Percentiles rank a stretch among this genome's conserved stretches.
phyloP scores from a whole-genome alignment of 2,329 filamentous ascomycete species.

The Macroventuria anomochaeta region DNA sequence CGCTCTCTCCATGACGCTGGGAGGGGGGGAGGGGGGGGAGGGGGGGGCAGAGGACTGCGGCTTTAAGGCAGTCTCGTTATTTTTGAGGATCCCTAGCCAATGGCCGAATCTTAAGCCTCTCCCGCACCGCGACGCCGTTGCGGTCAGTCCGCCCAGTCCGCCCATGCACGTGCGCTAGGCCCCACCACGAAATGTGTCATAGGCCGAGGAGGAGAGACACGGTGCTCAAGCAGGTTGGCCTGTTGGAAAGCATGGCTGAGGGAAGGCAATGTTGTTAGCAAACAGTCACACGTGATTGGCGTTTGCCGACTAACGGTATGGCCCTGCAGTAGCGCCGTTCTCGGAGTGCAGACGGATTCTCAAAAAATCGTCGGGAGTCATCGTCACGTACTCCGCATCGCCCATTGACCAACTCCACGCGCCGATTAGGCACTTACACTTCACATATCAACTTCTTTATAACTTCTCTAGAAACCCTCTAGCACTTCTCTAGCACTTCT shows the following conservation, averaged over 20 bases:
- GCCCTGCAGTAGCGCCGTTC: conserved; percentile 34
- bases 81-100: conserved; percentile 23
- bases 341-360: conserved; percentile 16
- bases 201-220: too few relatives aligned
- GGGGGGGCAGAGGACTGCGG: conserved; percentile 5
- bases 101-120: conserved; percentile 3
- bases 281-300: too few relatives aligned
- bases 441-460: too few relatives aligned
- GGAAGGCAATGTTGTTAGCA: too few relatives aligned
- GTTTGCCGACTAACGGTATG: too few relatives aligned
- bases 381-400: conserved; percentile 22
- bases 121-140: conserved; percentile 7
- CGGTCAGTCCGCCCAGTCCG: conserved; percentile 27
- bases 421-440: too few relatives aligned
- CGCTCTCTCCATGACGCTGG: conserved; percentile 11
- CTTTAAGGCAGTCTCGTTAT: conserved; percentile 15
- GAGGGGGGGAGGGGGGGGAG: too few relatives aligned
- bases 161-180: conserved; percentile 33
- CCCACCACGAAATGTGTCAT: conserved; percentile 11
- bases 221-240: conserved; percentile 5
- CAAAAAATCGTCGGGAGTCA: conserved; percentile 30
- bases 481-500: too few relatives aligned
- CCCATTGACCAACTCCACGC: too few relatives aligned
- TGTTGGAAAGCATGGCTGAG: conserved; percentile 7
- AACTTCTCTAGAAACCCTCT: too few relatives aligned